Percentiles rank a stretch among this genome's conserved stretches.
Evolutionary conservation across 805 yeast species (phyloP).

Genomic region (Wickerhamiella musiphila): DNA sequence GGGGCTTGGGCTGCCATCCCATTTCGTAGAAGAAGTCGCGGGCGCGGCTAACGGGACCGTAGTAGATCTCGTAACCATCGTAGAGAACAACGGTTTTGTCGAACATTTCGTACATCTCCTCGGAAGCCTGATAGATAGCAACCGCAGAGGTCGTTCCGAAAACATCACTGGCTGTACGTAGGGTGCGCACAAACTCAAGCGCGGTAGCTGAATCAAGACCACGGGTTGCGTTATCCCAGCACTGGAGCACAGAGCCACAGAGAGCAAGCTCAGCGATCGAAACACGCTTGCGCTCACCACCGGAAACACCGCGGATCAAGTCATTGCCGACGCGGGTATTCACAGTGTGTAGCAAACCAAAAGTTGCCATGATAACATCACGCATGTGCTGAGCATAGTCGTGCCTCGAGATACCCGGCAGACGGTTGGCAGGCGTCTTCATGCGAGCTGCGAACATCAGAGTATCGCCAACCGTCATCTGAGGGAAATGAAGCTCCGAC

Average conservation of each 20-base stretch:
- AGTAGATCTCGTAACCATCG: constrained; percentile 45
- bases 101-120: constrained; percentile 44
- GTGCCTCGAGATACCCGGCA: constrained; percentile 28
- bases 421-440: constrained; percentile 44
- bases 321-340: constrained; percentile 47
- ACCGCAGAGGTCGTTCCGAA: constrained; percentile 40
- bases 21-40: constrained; percentile 40
- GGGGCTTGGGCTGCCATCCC: constrained; percentile 47
- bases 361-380: constrained; percentile 34
- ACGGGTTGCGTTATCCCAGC: constrained; percentile 75
- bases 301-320: constrained; percentile 55
- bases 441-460: constrained; percentile 51
- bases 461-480: constrained; percentile 58
- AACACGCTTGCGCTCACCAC: constrained; percentile 77
- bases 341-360: constrained; percentile 43
- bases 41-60: constrained; percentile 40
- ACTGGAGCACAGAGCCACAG: constrained; percentile 43
- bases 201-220: constrained; percentile 80
- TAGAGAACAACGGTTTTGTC: constrained; percentile 46
- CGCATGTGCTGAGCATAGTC: constrained; percentile 32
- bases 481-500: constrained; percentile 60
- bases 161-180: constrained; percentile 43
- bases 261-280: constrained; percentile 65
- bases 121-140: constrained; percentile 55
- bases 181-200: constrained; percentile 48